Base-by-base conservation (phyloP, 495 filamentous ascomycete genomes). In the Penicilliopsis zonata region DNA sequence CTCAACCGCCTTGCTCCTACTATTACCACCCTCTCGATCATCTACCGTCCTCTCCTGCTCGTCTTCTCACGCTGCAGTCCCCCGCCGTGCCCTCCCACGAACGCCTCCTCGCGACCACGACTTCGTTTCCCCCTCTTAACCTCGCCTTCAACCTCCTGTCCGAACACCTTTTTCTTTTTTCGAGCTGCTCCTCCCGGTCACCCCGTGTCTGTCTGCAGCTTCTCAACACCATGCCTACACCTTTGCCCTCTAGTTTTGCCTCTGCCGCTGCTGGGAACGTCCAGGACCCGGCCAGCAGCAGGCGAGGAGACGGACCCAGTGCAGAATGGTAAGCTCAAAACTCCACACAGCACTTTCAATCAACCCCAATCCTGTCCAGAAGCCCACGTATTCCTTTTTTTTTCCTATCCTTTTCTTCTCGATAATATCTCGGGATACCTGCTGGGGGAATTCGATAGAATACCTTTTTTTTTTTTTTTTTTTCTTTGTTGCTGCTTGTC, bases 211-310 rank as follows among this genome's bases (percentile, higher is more conserved):
- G n/a, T 18, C 28, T 7, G 7, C 6, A 20, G 39, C 25, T 36
- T 28, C 34, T 27, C 35, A 32, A 30, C 53, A 65, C 47, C 50
- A 86, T 86, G 81, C 70, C 79, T 58, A 75, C 78, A 53, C 75
- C 78, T 59, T 72, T 85, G 46, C 71, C 79, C 40, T 84, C 81
- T 39, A 84, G 78, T 70, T 86, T 86, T 67, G 81, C 81, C 50
- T 82, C 80, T 43, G 80, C 81, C 39, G 80, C 81, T 42, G 80
- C 81, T 43, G 80, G 79, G 52, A 80, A 82, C 57, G 73, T 61
- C 43, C 57, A 69, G 36, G 69, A 61, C 49, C 61, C 72, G 38
- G 46, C 66, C 34, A 61, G 53, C 45, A 62, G 54, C 45, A 52
- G 62, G 43, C 66, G 61, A 55, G 61, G 72, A 37, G 69, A 75